Evolutionary conservation across 176 grass and related monocot species (phyloP).

Genomic region (Elaeis guineensis): DNA sequence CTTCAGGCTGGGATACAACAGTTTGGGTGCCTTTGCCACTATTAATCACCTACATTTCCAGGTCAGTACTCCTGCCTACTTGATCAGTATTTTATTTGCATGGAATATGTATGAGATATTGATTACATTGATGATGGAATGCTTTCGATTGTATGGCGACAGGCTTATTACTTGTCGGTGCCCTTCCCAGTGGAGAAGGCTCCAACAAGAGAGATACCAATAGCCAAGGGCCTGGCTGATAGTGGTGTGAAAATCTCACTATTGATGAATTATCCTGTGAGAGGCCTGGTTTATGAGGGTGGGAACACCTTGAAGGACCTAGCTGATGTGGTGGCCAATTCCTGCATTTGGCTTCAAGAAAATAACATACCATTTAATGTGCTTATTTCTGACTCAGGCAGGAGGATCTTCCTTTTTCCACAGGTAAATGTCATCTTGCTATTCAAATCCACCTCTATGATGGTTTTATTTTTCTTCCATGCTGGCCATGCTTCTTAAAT

Average conservation of each 20-base stretch:
- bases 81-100: too few species aligned
- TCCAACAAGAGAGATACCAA: constrained; percentile 49
- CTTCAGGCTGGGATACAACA: constrained; percentile 95
- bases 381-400: constrained; percentile 71
- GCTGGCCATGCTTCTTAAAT: neutral
- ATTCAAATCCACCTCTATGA: neutral
- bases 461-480: neutral
- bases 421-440: constrained; percentile 37
- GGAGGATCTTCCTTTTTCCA: constrained; percentile 72
- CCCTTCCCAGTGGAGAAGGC: constrained; percentile 98
- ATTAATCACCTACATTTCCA: constrained; percentile 98
- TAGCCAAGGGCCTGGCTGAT: constrained; percentile 32
- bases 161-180: constrained; percentile 77
- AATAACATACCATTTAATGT: constrained; percentile 94
- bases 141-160: neutral
- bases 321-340: constrained; percentile 57
- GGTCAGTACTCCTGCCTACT: constrained; percentile 23
- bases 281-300: constrained; percentile 76
- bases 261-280: constrained; percentile 86
- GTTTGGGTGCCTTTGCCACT: constrained; percentile 90
- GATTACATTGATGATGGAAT: neutral
- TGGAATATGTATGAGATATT: too few species aligned
- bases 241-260: constrained; percentile 61
- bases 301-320: constrained; percentile 57
- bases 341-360: constrained; percentile 85